Base-by-base conservation (phyloP, 345 rosid genomes). In the Erodium maritimum region DNA sequence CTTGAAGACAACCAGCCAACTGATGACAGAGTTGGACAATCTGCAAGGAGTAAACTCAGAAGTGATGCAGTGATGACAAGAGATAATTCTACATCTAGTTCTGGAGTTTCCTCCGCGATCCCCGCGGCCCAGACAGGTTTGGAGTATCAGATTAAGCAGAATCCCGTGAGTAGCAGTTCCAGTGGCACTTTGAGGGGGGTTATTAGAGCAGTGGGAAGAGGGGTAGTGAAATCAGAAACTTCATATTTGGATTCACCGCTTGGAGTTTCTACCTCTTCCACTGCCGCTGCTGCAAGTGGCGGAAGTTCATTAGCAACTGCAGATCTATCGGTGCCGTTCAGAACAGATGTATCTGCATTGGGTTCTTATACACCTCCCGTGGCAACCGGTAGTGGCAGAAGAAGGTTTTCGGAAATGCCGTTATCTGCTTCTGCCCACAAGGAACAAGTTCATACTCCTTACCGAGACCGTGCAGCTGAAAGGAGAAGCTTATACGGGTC, bases 381-480 rank as follows among this genome's bases (percentile, higher is more conserved):
- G 5, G 73, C 79, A 57, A 24, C 85, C 56, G 93, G 80, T 17
- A 83, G 86, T 76, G 98, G 89, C 67, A 93, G 73, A 76, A 83
- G 97, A 73, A 83, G 99, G 65, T 93, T 93, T 66, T 93, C 99
- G 52, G 99, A 93, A 76, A 76, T 67, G 67, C 95, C 98, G 5
- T 59, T 68, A 42, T 64, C 82, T 54, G 74, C 76, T 65, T 70
- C 82, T 61, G 54, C 60, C 72, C 79, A 74, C 4, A 88, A 81
- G 77, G 95, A 89, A 34, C 88, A 74, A 58, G 71, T 87, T 61
- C 95, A 85, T 70, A 54, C 73, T 14, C 61, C 79, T 51, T 93
- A 89, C 68, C 78, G 99, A 67, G 99, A 93, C 69, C 99, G 99
- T 21, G 99, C 99, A 54, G 95, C 99, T 58, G 99, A 93, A 71